These are phyloP conservation scores for Termitomyces sp. DNA, from an alignment of 768 basidiomycete genomes.

Conservation along the genomic window DNA sequence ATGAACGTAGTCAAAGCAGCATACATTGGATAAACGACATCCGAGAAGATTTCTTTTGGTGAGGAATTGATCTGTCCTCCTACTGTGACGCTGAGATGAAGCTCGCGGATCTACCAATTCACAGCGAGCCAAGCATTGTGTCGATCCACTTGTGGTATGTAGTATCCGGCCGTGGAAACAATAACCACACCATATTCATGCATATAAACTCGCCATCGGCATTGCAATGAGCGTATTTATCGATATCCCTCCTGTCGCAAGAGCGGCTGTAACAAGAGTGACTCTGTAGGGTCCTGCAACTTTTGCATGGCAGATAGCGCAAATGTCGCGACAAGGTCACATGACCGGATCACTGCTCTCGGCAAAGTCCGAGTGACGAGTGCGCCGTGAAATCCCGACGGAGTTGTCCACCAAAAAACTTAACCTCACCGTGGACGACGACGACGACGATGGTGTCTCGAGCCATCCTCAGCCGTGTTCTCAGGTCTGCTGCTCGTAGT, in stretches of 20 bases:
- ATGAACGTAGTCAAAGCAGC: conserved; percentile 1
- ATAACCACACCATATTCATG: too few relatives aligned
- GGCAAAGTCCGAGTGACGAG: conserved; percentile 13
- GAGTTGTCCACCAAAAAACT: conserved; percentile 16
- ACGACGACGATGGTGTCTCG: conserved; percentile 31
- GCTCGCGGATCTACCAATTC: too few relatives aligned
- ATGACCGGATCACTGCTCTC: conserved; percentile 1
- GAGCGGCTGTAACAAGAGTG: too few relatives aligned
- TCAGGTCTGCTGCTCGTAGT: conserved; percentile 24
- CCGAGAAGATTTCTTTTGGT: not conserved
- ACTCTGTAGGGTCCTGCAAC: not conserved
- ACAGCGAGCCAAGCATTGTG: too few relatives aligned
- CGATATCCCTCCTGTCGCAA: too few relatives aligned
- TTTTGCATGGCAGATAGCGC: too few relatives aligned
- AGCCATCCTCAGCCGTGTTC: conserved; percentile 28
- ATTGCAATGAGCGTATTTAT: too few relatives aligned
- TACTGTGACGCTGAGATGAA: conserved; percentile 13
- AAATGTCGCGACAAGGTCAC: not conserved
- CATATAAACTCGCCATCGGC: too few relatives aligned
- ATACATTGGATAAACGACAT: not conserved
- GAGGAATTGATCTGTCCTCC: conserved; percentile 23
- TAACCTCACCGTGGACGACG: conserved; percentile 20
- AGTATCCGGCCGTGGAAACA: too few relatives aligned
- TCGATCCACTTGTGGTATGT: too few relatives aligned
- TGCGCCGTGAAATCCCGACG: conserved; percentile 21